Conservation (phyloP, 352 stramenopile species). For the Phytophthora podocarpi region DNA sequence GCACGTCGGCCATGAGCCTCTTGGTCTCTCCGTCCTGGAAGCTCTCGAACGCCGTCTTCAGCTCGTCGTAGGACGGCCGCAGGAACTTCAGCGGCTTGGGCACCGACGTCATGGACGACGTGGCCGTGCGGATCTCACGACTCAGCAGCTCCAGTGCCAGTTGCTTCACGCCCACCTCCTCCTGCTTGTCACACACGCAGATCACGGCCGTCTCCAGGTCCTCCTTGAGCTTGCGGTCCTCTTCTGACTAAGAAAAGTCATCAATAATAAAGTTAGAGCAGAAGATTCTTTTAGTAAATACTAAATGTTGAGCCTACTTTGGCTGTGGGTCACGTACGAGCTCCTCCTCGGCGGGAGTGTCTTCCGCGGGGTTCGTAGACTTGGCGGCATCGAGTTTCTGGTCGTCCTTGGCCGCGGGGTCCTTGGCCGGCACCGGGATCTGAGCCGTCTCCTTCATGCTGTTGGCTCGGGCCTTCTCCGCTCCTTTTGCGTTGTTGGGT, state of each 20-base stretch:
- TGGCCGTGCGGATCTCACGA: conserved; percentile 96
- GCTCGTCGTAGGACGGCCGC: conserved; percentile 93
- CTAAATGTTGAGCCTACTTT: no score
- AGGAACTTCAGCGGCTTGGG: conserved; percentile 99
- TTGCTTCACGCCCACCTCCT: conserved; percentile 75
- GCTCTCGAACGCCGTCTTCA: conserved; percentile 87
- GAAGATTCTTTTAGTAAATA: no score
- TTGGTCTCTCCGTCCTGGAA: conserved; percentile 69
- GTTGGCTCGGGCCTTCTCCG: conserved; percentile 28
- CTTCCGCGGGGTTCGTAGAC: conserved; percentile 33
- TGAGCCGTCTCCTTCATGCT: conserved; percentile 77
- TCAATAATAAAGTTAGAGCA: neutral
- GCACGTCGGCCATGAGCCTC: conserved; percentile 84
- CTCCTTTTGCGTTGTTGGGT: conserved; percentile 27
- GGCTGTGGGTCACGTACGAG: conserved; percentile 67
- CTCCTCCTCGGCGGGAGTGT: conserved; percentile 56
- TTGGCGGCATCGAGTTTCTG: conserved; percentile 36
- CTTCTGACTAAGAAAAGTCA: conserved; percentile 81
- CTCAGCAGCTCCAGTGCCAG: conserved; percentile 96
- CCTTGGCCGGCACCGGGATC: conserved; percentile 64
- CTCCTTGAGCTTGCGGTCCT: conserved; percentile 94
- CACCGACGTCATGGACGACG: conserved; percentile 99
- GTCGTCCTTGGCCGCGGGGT: conserved; percentile 53
- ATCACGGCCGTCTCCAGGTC: conserved; percentile 90
- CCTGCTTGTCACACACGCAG: conserved; percentile 67